Conservation (phyloP, 2,329 filamentous ascomycete genomes). For the Ophiostoma himal-ulmi region DNA sequence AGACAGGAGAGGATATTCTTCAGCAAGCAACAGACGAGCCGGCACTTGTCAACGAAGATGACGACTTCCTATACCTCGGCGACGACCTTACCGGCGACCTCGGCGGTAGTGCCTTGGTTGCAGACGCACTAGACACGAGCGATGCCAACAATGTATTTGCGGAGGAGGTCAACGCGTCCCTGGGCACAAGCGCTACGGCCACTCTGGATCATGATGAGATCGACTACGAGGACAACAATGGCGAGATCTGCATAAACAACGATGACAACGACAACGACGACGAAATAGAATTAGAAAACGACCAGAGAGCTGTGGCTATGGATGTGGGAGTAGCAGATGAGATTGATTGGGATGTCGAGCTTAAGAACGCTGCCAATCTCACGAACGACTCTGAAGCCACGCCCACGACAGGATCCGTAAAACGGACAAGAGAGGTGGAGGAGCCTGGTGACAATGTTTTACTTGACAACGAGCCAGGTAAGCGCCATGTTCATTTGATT, state of each 20-base stretch:
- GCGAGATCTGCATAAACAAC: not conserved
- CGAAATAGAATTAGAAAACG: no score
- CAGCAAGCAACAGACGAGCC: constrained; percentile 1
- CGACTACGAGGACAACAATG: constrained; percentile 31
- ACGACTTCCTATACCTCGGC: constrained; percentile 25
- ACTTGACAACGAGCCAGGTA: constrained; percentile 35
- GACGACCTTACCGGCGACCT: constrained; percentile 17
- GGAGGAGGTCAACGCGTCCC: constrained; percentile 11
- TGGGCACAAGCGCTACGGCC: constrained; percentile 29
- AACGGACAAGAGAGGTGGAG: constrained; percentile 32
- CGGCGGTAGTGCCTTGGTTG: not conserved
- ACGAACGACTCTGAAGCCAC: constrained; percentile 18
- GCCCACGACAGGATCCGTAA: constrained; percentile 30
- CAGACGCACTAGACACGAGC: not conserved
- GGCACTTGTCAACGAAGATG: constrained; percentile 13
- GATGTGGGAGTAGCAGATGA: constrained; percentile 27
- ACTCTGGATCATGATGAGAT: constrained; percentile 37
- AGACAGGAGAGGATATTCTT: constrained; percentile 16
- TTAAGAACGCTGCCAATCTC: constrained; percentile 31
- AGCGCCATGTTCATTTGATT: not conserved
- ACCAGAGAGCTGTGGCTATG: not conserved
- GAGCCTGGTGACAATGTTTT: constrained; percentile 22
- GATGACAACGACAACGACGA: constrained; percentile 15
- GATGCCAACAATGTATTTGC: not conserved
- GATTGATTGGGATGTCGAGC: constrained; percentile 37